Evolutionary conservation across 768 basidiomycete genomes (phyloP).

Genomic region (Tricholoma terreum): DNA sequence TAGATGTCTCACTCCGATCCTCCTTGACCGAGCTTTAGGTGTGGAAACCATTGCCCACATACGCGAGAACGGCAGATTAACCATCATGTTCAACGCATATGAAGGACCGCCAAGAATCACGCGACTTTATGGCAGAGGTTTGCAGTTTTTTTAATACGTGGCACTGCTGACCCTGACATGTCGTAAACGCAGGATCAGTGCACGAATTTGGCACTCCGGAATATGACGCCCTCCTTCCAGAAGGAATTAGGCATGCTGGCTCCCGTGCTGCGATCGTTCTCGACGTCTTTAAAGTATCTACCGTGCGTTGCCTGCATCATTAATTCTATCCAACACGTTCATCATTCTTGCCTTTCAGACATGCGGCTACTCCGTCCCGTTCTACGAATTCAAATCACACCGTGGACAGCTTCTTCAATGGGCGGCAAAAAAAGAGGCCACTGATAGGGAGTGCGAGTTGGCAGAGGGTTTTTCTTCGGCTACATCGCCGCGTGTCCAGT

Average conservation of each 20-base stretch:
- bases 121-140: slow-evolving; percentile 60
- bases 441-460: slow-evolving; percentile 19
- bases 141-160: slow-evolving; percentile 9
- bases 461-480: slow-evolving; percentile 21
- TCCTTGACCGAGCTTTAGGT: slow-evolving; percentile 19
- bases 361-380: slow-evolving; percentile 65
- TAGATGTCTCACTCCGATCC: background rate
- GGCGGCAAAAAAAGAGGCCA: slow-evolving; percentile 49
- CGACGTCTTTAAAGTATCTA: slow-evolving; percentile 56
- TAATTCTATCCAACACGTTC: background rate
- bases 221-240: slow-evolving; percentile 51
- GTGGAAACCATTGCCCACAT: slow-evolving; percentile 47
- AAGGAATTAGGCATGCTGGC: slow-evolving; percentile 47
- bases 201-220: slow-evolving; percentile 64
- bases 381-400: slow-evolving; percentile 55
- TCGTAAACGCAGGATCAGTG: slow-evolving; percentile 42
- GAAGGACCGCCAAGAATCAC: slow-evolving; percentile 58
- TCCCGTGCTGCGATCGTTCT: slow-evolving; percentile 61
- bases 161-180: slow-evolving; percentile 3
- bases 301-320: slow-evolving; percentile 28
- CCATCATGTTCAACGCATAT: slow-evolving; percentile 61
- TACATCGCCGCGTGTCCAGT: slow-evolving; percentile 16
- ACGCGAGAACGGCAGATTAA: slow-evolving; percentile 60
- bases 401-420: slow-evolving; percentile 53
- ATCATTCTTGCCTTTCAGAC: slow-evolving; percentile 38